Base-by-base conservation (phyloP, 2,329 filamentous ascomycete species). In the Pseudogymnoascus destructans region DNA sequence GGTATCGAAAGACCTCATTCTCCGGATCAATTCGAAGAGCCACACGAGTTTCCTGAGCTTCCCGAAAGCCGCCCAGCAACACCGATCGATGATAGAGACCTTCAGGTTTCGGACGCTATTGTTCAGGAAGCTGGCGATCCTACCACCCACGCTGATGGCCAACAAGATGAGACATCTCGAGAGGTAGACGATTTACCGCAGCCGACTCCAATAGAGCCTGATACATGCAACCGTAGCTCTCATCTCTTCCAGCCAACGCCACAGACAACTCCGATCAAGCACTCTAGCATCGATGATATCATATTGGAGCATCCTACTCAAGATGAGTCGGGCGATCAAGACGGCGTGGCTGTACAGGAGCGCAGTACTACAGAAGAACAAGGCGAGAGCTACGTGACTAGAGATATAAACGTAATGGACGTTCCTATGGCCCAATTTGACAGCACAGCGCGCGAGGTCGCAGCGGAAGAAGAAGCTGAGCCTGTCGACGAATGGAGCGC, bases 151-250 rank as follows among this genome's bases (percentile, higher is more conserved):
- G 3, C 21, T 15, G 38, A 23, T 23, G 15, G 3, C 19, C 40
- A 25, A 10, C 40, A 25, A 23, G 21, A 49, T 27, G 21, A 15
- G 6, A 3, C 42, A 30, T 30, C 46, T 32, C 46, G 15, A 9
- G 25, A 52, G 46, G 10, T 52, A 13, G 61, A 64, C 11, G 61
- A 65, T n/a, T 21, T 63, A 33, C 61, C 61, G 36, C 71, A 76
- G 35, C 70, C 72, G 17, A 70, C 70, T 25, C 68, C 71, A 4
- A 62, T 74, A 13, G 73, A 77, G 35, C 59, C 73, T 13, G 72
- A 70, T 60, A 73, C 71, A 5, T 74, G 74, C 63, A 70, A 74
- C 60, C 67, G 71, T 62, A 76, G 71, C 64, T 74, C 72, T 10
- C 73, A 74, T 62, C 63, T 75, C 13, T 69, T 73, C 27, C 66